Evolutionary conservation across 805 yeast species (phyloP), one percentile per base, ranked within the genome.

Genomic region (Wickerhamomyces ciferrii): DNA sequence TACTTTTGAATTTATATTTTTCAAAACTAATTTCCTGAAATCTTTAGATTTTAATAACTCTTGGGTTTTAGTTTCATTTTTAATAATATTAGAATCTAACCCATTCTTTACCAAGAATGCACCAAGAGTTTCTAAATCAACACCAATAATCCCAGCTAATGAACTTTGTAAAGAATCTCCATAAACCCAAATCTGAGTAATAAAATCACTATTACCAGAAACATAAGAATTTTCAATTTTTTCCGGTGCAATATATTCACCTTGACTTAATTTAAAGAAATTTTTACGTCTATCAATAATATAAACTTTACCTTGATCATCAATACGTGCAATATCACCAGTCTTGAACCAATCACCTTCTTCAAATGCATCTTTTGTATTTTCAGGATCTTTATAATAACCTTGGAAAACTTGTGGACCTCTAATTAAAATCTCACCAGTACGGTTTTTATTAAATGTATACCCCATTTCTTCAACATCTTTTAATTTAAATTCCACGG

Each of bases 281-380:
- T 81, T 82, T 71, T 81, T 82, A 36, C 80, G 83, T 44, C 87
- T 66, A 55, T 82, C 87, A 53, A 81, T 71, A 43, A 81, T 78
- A 49, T 58, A 69, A 29, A 82, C 58, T 36, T 77, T 70, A 6
- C 87, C 84, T 0, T 65, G 57, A 1, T 47, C 42, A 41, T 69
- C 71, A 34, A 79, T 55, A 38, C 61, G 56, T 3, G 76, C 83
- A 54, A 79, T 73, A 54, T 80, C 85, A 24, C 83, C 83, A 2
- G 81, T 71, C 41, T 67, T 64, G 55, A 73, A 77, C 80, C 80
- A 78, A 3, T 78, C 79, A 14, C 73, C 76, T 10, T 67, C 63
- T 46, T 74, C 80, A 45, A 80, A 59, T 1, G 63, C 52, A 3
- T 48, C 46, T 3, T 21, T 18, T 3, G 63, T 56, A 0, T 55